Conservation (phyloP, 2,329 filamentous ascomycete species). For the Triangularia setosa region DNA sequence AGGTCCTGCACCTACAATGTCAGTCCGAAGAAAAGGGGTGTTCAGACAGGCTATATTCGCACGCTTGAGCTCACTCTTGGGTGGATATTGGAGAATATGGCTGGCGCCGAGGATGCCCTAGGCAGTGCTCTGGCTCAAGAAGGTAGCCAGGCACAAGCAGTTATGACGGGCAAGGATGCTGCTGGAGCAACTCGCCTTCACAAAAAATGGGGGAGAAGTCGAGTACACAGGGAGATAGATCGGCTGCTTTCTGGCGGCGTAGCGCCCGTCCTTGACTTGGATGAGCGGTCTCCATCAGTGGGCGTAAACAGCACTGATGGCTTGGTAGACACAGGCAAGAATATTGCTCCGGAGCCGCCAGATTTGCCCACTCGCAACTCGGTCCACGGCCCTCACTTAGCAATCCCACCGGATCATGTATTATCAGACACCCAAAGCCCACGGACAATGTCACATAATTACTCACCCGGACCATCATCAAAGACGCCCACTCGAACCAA, state of each 20-base stretch:
- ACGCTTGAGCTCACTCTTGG: conserved; percentile 67
- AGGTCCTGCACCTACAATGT: conserved; percentile 68
- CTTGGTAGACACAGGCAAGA: neutral
- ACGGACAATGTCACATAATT: neutral
- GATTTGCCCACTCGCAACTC: neutral
- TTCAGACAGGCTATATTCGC: conserved; percentile 76
- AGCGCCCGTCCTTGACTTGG: conserved; percentile 31
- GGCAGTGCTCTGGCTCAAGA: conserved; percentile 49
- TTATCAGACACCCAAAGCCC: neutral
- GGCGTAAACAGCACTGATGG: conserved; percentile 33
- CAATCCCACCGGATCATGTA: neutral
- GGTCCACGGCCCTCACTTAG: neutral
- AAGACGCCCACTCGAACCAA: conserved; percentile 13
- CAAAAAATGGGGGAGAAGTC: conserved; percentile 59
- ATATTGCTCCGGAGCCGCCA: neutral
- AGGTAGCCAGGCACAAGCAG: conserved; percentile 38
- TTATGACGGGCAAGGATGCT: conserved; percentile 51
- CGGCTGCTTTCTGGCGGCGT: conserved; percentile 50
- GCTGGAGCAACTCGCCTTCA: conserved; percentile 54
- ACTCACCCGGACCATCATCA: neutral
- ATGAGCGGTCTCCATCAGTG: conserved; percentile 30
- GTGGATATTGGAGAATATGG: conserved; percentile 60
- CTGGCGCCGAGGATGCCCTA: conserved; percentile 56
- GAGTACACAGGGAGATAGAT: conserved; percentile 60
- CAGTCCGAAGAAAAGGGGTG: conserved; percentile 70